phyloP scores from a whole-genome alignment of 2,329 filamentous ascomycete species.

The Aspergillus sp. region DNA sequence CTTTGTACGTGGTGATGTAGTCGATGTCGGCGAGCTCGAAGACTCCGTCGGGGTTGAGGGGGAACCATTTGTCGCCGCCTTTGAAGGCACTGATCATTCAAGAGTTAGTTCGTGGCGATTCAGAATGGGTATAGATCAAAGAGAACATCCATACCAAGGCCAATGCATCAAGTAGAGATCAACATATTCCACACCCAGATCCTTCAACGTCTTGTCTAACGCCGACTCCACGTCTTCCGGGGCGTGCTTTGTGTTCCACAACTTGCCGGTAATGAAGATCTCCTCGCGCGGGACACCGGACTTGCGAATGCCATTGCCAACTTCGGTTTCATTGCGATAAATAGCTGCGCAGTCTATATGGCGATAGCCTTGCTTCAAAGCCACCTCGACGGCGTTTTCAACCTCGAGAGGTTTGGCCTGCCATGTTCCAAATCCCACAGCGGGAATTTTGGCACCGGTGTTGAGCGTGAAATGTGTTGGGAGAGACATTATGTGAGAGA shows the following conservation, averaged over 20 bases:
- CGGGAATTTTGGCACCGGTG: conserved; percentile 41
- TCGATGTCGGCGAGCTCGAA: conserved; percentile 23
- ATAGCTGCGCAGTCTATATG: conserved; percentile 53
- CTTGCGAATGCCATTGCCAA: conserved; percentile 64
- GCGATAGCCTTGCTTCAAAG: conserved; percentile 65
- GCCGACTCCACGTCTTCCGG: conserved; percentile 62
- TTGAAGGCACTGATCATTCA: conserved; percentile 17
- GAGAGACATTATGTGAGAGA: conserved; percentile 10
- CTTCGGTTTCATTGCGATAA: conserved; percentile 74
- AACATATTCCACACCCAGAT: conserved; percentile 64
- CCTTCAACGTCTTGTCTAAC: conserved; percentile 59
- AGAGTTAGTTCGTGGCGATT: too few relatives aligned
- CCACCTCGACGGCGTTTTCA: conserved; percentile 67
- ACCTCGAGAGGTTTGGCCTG: conserved; percentile 71
- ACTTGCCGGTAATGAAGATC: conserved; percentile 77
- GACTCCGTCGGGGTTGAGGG: conserved; percentile 20
- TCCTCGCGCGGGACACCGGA: conserved; percentile 64
- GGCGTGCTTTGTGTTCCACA: conserved; percentile 73
- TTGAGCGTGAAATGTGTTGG: conserved; percentile 25
- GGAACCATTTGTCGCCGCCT: conserved; percentile 23
- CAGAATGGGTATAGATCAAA: too few relatives aligned
- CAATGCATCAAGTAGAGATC: conserved; percentile 70
- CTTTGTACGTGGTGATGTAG: conserved; percentile 49
- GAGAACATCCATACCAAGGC: conserved; percentile 23
- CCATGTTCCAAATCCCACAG: conserved; percentile 77